Evolutionary conservation across 2,329 filamentous ascomycete genomes (phyloP).

Genomic region (Stemphylium vesicarium): DNA sequence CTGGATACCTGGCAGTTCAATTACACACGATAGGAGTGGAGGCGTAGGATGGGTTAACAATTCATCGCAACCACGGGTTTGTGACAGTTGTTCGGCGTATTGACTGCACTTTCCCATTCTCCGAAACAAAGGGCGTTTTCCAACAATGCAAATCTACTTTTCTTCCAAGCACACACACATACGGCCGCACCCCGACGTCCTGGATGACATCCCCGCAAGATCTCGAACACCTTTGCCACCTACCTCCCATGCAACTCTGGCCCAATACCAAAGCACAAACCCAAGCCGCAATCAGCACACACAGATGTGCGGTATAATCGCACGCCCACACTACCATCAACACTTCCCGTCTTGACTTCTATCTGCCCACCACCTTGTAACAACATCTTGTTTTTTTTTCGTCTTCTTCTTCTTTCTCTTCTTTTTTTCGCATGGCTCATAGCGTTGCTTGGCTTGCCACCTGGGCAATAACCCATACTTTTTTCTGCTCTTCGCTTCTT

Average conservation of each 20-base stretch:
- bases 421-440: background rate
- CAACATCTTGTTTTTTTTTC: constrained; percentile 15
- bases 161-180: constrained; percentile 6
- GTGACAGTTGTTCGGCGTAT: constrained; percentile 22
- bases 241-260: background rate
- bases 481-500: background rate
- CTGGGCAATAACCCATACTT: background rate
- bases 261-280: background rate
- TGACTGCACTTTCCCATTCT: constrained; percentile 12
- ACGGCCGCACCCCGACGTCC: constrained; percentile 18
- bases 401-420: background rate
- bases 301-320: background rate
- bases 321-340: constrained; percentile 2
- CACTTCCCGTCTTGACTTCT: constrained; percentile 2
- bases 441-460: constrained; percentile 8
- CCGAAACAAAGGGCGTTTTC: constrained; percentile 4
- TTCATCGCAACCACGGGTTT: constrained; percentile 15
- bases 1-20: constrained; percentile 37
- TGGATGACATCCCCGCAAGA: constrained; percentile 14
- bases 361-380: constrained; percentile 17
- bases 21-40: constrained; percentile 22
- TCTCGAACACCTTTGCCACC: background rate
- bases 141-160: constrained; percentile 10
- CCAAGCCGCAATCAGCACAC: constrained; percentile 6
- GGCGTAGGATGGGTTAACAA: constrained; percentile 23